phyloP scores from a whole-genome alignment of 2,329 filamentous ascomycete genomes.

The Fusarium brevicatenulatum region DNA sequence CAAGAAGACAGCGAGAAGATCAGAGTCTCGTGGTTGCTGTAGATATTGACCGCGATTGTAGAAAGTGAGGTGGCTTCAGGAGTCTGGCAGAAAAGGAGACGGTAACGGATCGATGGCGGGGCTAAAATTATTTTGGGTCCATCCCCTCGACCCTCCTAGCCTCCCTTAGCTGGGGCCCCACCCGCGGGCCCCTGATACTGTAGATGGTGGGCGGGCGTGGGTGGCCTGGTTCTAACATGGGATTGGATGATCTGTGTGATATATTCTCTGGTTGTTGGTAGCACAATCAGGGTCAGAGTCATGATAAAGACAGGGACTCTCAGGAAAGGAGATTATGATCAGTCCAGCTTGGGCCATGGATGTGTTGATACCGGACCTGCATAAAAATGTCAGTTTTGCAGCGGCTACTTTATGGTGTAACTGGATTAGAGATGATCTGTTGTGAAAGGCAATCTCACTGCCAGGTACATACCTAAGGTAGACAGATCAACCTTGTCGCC shows the following conservation, averaged over 20 bases:
- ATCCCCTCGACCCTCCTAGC: conserved; percentile 26
- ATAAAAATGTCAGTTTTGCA: neutral
- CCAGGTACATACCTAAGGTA: neutral
- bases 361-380: neutral
- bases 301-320: conserved; percentile 6
- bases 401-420: neutral
- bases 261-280: conserved; percentile 1
- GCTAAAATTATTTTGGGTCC: conserved; percentile 53
- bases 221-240: conserved; percentile 3
- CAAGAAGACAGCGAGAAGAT: conserved; percentile 35
- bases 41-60: conserved; percentile 43
- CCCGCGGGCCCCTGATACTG: conserved; percentile 19
- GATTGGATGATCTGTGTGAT: conserved; percentile 26
- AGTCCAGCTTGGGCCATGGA: neutral
- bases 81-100: conserved; percentile 48
- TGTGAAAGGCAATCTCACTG: conserved; percentile 3
- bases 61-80: conserved; percentile 38
- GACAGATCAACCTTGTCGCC: neutral
- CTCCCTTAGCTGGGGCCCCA: conserved; percentile 13
- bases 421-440: neutral
- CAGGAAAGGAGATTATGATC: neutral
- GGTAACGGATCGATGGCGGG: conserved; percentile 54
- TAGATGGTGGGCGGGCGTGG: conserved; percentile 12
- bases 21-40: conserved; percentile 44
- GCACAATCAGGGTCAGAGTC: conserved; percentile 9